Base-by-base conservation (phyloP, 495 filamentous ascomycete genomes). In the Elaphomyces granulatus region DNA sequence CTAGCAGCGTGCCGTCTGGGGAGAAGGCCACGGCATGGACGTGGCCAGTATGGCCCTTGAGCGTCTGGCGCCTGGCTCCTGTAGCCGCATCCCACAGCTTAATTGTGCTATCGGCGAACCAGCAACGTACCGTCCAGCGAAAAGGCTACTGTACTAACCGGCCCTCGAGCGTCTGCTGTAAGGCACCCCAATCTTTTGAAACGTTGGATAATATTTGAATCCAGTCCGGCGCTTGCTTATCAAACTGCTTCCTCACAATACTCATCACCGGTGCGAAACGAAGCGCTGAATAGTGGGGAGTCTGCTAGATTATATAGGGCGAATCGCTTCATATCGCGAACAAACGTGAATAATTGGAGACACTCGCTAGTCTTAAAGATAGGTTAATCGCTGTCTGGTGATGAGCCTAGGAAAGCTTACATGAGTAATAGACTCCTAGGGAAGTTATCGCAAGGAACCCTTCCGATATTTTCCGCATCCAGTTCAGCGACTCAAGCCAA, bases 11-110 rank as follows among this genome's bases (percentile, higher is more conserved):
- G 21, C 50, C 45, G 44, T 70, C 50, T 7, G 43, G 55, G 10
- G 62, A 64, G 49, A 61, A 68, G n/a, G 45, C 47, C 2, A 38
- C 30, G 18, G 34, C 3, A 9, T 36, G 3, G 15, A 36, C 34
- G 3, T 16, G 15, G 2, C 2, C n/a, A 16, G 16, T 73, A 53
- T 98, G 90, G 2, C 88, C 90, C 58, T 83, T 94, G 49, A 96
- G 66, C 3, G 83, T 72, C 19, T 30, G 16, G 3, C 16, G 16
- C 30, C 9, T 6, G 19, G 10, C 40, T 4, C 32, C 40, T 7
- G 43, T 44, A 1, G 15, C 0, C 18, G 37, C 32, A 44, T 48
- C 43, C 51, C 54, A 61, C 19, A 57, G 34, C 37, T 31, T 17
- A 14, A 59, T 20, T 30, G 38, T 53, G 0, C 16, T 3, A 21